Conservation (phyloP, 495 filamentous ascomycete species). For the Umbilicaria muhlenbergii region DNA sequence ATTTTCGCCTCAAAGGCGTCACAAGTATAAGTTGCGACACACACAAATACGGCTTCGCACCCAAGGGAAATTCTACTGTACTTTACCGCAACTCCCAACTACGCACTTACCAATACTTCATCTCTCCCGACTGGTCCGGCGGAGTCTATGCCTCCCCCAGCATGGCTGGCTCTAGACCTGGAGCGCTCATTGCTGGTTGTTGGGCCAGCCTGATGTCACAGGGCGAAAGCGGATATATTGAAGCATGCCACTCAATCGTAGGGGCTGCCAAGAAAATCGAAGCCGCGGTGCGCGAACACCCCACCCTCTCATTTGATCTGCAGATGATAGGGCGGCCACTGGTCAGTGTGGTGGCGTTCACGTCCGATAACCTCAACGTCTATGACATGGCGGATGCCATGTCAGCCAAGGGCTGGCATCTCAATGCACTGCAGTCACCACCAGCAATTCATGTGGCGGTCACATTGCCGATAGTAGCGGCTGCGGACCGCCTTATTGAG, state of each 20-base stretch:
- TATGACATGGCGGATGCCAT: conserved; percentile 84
- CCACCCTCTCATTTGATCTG: conserved; percentile 52
- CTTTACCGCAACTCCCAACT: conserved; percentile 72
- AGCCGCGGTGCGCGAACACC: conserved; percentile 48
- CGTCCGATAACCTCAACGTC: conserved; percentile 56
- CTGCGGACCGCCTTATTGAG: conserved; percentile 53
- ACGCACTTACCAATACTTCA: conserved; percentile 84
- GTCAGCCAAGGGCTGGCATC: conserved; percentile 74
- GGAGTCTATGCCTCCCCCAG: conserved; percentile 89
- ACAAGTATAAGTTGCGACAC: conserved; percentile 93
- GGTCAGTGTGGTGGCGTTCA: conserved; percentile 82
- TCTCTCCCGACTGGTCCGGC: conserved; percentile 87
- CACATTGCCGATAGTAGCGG: conserved; percentile 72
- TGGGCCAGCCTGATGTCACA: conserved; percentile 82
- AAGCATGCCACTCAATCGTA: conserved; percentile 73
- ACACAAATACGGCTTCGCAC: conserved; percentile 98
- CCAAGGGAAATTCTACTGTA: conserved; percentile 85
- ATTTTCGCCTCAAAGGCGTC: conserved; percentile 88
- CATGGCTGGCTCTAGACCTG: conserved; percentile 81
- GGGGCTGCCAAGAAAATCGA: conserved; percentile 76
- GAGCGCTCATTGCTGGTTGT: conserved; percentile 84
- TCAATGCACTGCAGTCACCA: conserved; percentile 85
- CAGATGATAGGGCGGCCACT: conserved; percentile 72
- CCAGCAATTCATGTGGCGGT: conserved; percentile 96
- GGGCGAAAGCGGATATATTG: conserved; percentile 80